Evolutionary conservation across 257 asterid species (phyloP), one percentile per base, ranked within the genome.

Genomic region (Solanum peruvianum): DNA sequence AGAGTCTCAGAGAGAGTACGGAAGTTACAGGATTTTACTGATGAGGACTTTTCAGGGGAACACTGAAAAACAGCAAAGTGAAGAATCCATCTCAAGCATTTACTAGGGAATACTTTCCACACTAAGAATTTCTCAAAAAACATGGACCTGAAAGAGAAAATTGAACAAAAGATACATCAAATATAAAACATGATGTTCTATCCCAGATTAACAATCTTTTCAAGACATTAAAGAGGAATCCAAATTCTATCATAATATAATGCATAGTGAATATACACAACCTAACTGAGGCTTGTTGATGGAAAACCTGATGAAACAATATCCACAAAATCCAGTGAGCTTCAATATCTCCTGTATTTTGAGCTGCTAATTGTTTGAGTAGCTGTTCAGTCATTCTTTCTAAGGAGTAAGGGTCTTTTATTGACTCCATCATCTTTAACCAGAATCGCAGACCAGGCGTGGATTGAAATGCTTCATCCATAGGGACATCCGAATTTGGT

Each of bases 51-150:
- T 76, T 86, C 93, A 69, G 99, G 99, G 82, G 93, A 18, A 84
- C 97, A 90, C 87, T 93, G 94, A 86, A 97, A 94, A 91, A 97
- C 94, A 82, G 98, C 98, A 77, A 97, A 94, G 91, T 97, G 94
- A 91, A 97, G 92, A 89, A 97, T 96, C 99, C 99, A 97, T 89
- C 96, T 92, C 90, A 96, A 87, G 93, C 98, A 96, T 89, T 98
- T 88, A 86, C 90, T 87, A 66, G 99, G 99, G 91, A 97, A 95
- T 80, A 95, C 94, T 93, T 97, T 97, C 99, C 98, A 95, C 86
- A 97, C 92, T 88, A 97, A 91, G 89, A 97, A 95, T 86, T 94
- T 97, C 73, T 97, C 99, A 75, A 89, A 91, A 90, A 97, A 96
- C 90, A 91, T 91, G 89, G 96, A 93, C 93, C 99, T 97, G 94